phyloP scores from a whole-genome alignment of 192 early-diverging fungal genomes.

The Umbelopsis vinacea region DNA sequence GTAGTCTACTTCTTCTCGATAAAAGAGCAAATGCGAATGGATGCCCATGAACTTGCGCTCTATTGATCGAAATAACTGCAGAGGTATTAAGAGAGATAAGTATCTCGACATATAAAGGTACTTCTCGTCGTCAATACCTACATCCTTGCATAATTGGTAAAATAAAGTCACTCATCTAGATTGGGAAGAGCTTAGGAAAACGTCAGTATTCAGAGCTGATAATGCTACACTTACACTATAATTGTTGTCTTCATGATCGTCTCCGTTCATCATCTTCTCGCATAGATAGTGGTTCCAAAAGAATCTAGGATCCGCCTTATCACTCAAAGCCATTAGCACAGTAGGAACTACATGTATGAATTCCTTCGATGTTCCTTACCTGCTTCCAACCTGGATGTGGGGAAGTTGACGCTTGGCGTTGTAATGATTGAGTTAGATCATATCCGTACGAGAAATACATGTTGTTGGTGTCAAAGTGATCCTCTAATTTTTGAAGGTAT shows the following conservation, averaged over 20 bases:
- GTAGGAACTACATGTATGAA: background rate
- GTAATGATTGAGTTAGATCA: slow-evolving; percentile 7
- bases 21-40: slow-evolving; percentile 79
- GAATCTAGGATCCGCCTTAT: background rate
- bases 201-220: background rate
- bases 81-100: background rate
- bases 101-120: background rate
- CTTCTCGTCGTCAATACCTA: slow-evolving; percentile 39
- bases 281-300: slow-evolving; percentile 5
- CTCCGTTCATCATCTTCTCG: background rate
- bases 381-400: background rate
- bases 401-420: background rate
- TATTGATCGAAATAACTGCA: slow-evolving; percentile 66
- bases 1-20: slow-evolving; percentile 80
- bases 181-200: background rate
- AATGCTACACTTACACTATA: background rate
- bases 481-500: background rate
- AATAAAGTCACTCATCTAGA: slow-evolving; percentile 77
- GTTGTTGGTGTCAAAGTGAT: slow-evolving; percentile 1
- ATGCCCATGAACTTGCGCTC: slow-evolving; percentile 62
- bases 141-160: slow-evolving; percentile 92
- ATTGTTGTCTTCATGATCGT: background rate
- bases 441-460: slow-evolving; percentile 11
- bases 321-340: background rate
- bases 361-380: background rate